Percentiles rank a stretch among this genome's conserved stretches.
Evolutionary conservation across 495 filamentous ascomycete species (phyloP).

Genomic region (Talaromyces nanjingensis): DNA sequence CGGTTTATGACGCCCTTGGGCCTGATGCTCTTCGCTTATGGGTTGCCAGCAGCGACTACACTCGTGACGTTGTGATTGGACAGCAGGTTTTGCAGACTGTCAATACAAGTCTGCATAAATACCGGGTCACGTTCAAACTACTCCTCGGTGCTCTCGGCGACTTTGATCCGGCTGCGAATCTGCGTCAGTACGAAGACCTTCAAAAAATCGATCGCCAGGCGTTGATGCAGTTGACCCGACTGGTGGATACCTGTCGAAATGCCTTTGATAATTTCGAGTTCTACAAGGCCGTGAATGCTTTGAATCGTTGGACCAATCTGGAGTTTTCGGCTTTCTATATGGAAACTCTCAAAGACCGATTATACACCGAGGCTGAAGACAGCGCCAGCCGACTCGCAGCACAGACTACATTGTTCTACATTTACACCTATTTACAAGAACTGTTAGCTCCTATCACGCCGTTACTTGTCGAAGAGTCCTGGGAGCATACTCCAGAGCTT

Average conservation of each 20-base stretch:
- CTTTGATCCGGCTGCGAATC: constrained; percentile 33
- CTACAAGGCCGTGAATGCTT: constrained; percentile 61
- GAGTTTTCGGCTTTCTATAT: constrained; percentile 93
- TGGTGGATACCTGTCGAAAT: constrained; percentile 50
- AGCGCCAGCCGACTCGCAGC: constrained; percentile 43
- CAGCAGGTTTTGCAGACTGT: constrained; percentile 65
- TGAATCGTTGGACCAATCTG: constrained; percentile 72
- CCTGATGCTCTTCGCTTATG: constrained; percentile 87
- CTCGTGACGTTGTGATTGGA: constrained; percentile 73
- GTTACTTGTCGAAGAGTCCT: constrained; percentile 79
- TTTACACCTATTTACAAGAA: constrained; percentile 63
- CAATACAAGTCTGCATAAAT: constrained; percentile 72
- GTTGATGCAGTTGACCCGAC: constrained; percentile 60
- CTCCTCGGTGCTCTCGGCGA: constrained; percentile 71
- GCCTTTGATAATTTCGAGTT: constrained; percentile 71
- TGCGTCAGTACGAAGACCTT: constrained; percentile 35
- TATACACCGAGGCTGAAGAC: constrained; percentile 70
- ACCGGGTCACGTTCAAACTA: constrained; percentile 80
- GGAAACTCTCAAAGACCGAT: constrained; percentile 80
- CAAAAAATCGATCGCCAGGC: constrained; percentile 64
- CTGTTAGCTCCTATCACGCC: constrained; percentile 79
- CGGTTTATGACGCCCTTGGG: constrained; percentile 55
- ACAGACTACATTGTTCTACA: constrained; percentile 62
- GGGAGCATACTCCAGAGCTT: constrained; percentile 62
- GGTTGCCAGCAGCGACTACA: constrained; percentile 89